Percentiles rank a stretch among this genome's conserved stretches.
These are phyloP conservation scores for Arthromyces matolae DNA, from an alignment of 768 basidiomycete species.

Conservation along the genomic window DNA sequence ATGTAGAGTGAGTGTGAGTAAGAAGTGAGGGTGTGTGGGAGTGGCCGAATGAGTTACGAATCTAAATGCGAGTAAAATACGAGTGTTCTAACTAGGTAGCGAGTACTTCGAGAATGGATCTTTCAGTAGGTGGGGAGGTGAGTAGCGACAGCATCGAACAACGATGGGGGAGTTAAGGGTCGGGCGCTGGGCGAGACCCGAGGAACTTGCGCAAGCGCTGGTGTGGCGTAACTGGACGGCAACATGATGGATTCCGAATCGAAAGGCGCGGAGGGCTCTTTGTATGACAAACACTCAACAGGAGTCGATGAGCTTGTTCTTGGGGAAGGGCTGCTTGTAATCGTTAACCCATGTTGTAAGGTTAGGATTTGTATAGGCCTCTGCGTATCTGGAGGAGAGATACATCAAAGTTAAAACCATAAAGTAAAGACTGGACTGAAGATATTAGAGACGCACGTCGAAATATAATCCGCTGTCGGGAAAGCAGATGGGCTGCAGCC, in stretches of 20 bases:
- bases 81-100: constrained; percentile 6
- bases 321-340: constrained; percentile 55
- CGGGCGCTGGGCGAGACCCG: constrained; percentile 11
- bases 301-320: constrained; percentile 45
- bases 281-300: constrained; percentile 23
- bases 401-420: not conserved
- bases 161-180: not conserved
- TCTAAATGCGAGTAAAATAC: constrained; percentile 9
- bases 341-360: constrained; percentile 50
- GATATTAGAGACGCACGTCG: constrained; percentile 40
- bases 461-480: constrained; percentile 74
- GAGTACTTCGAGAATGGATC: not conserved
- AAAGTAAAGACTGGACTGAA: not conserved
- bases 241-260: not conserved
- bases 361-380: constrained; percentile 71
- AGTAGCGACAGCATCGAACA: not conserved
- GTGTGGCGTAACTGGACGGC: not conserved
- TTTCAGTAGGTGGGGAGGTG: not conserved
- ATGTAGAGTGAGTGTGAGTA: not conserved
- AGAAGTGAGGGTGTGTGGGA: constrained; percentile 3
- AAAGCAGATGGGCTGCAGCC: constrained; percentile 67
- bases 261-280: constrained; percentile 3
- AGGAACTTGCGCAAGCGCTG: constrained; percentile 1
- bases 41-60: not conserved
- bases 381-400: constrained; percentile 38